Conservation (phyloP, 768 basidiomycete genomes). For the Gymnopilus dilepis region DNA sequence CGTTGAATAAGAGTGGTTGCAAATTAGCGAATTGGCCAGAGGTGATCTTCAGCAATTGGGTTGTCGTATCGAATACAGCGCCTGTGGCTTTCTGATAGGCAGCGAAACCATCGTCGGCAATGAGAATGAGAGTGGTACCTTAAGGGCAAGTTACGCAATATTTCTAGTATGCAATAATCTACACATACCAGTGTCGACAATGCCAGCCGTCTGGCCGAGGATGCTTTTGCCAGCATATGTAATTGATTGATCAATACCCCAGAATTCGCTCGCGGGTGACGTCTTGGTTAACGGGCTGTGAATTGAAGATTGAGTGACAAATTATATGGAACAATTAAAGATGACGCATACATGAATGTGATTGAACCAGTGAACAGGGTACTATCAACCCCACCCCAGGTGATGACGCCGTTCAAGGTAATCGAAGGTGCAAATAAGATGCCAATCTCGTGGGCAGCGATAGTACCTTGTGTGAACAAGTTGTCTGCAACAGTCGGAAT, state of each 20-base stretch:
- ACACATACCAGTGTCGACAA: constrained; percentile 57
- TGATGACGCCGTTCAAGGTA: constrained; percentile 53
- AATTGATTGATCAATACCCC: constrained; percentile 63
- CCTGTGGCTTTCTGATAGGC: constrained; percentile 52
- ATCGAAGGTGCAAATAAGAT: constrained; percentile 55
- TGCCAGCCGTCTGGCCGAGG: constrained; percentile 51
- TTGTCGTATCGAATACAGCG: constrained; percentile 36
- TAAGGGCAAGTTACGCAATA: neutral
- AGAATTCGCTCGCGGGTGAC: constrained; percentile 49
- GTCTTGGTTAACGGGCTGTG: constrained; percentile 51
- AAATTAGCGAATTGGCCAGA: constrained; percentile 52
- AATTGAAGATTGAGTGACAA: neutral
- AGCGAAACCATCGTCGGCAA: constrained; percentile 49
- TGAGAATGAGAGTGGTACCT: constrained; percentile 54
- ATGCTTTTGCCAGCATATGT: constrained; percentile 50
- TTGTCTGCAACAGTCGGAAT: constrained; percentile 66
- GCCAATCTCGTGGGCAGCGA: constrained; percentile 40
- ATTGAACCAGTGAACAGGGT: constrained; percentile 31
- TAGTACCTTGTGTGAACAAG: constrained; percentile 44
- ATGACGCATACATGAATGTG: constrained; percentile 13
- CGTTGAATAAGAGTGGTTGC: constrained; percentile 58
- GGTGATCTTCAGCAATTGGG: constrained; percentile 57
- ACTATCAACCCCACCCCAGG: constrained; percentile 52
- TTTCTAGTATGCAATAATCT: neutral
- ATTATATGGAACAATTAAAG: neutral